Evolutionary conservation across 306 rosid genomes (phyloP).

Genomic region (Macrotyloma uniflorum): DNA sequence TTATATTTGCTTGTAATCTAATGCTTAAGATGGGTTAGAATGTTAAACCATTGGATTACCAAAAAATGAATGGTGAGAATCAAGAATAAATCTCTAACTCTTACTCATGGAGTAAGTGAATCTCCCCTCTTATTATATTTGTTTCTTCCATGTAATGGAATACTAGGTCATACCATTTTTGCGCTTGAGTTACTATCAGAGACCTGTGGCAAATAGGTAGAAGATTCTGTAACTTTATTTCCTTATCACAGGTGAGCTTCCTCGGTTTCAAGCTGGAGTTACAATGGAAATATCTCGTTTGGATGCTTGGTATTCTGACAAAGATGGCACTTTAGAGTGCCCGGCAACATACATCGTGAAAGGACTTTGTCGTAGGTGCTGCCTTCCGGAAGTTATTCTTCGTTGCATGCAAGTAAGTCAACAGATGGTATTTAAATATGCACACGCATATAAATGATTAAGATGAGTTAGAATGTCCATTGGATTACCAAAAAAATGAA

Average conservation of each 20-base stretch:
- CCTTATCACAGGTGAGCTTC: conserved; percentile 83
- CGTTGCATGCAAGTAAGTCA: conserved; percentile 91
- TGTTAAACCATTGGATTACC: too few species aligned
- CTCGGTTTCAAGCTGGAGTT: conserved; percentile 89
- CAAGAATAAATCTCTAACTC: too few species aligned
- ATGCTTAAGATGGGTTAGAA: too few species aligned
- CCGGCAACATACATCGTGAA: conserved; percentile 81
- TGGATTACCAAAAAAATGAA: too few species aligned
- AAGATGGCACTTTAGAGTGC: conserved; percentile 62
- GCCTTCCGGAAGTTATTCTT: conserved; percentile 92
- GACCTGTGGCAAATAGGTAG: conserved; percentile 26
- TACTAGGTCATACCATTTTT: conserved; percentile 3
- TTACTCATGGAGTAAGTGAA: too few species aligned
- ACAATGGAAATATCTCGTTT: conserved; percentile 87
- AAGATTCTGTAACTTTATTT: conserved; percentile 33
- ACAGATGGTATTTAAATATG: background rate
- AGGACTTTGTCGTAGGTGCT: conserved; percentile 93
- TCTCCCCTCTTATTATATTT: too few species aligned
- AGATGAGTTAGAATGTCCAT: too few species aligned
- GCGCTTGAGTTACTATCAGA: conserved; percentile 8
- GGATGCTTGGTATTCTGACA: conserved; percentile 88
- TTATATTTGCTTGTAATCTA: too few species aligned
- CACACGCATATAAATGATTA: too few species aligned
- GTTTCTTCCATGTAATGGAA: conserved; percentile 23
- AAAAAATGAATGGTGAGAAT: too few species aligned